Evolutionary conservation across 1,284 basidiomycete species (phyloP), one percentile per base, ranked within the genome.

Genomic region (Ustilago loliicola): DNA sequence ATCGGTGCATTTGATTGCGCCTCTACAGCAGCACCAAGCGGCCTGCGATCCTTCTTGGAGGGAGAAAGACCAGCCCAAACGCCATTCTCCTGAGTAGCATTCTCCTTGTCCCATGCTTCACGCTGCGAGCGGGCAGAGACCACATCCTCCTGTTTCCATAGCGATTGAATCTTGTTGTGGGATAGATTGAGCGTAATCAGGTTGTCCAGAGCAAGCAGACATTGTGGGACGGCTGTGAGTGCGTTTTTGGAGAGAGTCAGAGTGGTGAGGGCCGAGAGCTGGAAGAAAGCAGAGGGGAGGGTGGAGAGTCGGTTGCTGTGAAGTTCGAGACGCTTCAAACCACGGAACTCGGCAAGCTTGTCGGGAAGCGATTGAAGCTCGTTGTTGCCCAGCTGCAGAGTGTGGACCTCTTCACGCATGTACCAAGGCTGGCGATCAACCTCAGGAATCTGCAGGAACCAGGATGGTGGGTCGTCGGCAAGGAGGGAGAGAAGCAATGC

Each of bases 101-200:
- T 61, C 53, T 72, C 66, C 60, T 71, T 66, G 42, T 80, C 74
- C 80, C 79, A 80, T 0, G 59, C 50, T 29, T 72, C 58, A 1
- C 77, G 72, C 32, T 79, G 51, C 0, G 60, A 54, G 3, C 79
- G 61, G 9, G 77, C 79, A 7, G 48, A 10, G 13, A 42, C 52
- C 2, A 80, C 72, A 15, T 62, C 54, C 1, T 50, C 42, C 19
- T 77, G 71, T 27, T 48, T 58, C 83, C 83, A 85, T 27, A 85
- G 74, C 13, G 69, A 55, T 19, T 61, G 64, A 17, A 85, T 68
- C 54, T 63, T 65, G 65, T 85, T 85, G 64, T 82, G 67, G 19
- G 82, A 82, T 15, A 85, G 73, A 61, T 84, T 72, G 51, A 85
- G 78, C n/a, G 60, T 71, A 17, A 80, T 61, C 15, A 85, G 80